These are phyloP conservation scores for Rhinocladiella similis DNA, from an alignment of 2,329 filamentous ascomycete genomes.

Conservation along the genomic window DNA sequence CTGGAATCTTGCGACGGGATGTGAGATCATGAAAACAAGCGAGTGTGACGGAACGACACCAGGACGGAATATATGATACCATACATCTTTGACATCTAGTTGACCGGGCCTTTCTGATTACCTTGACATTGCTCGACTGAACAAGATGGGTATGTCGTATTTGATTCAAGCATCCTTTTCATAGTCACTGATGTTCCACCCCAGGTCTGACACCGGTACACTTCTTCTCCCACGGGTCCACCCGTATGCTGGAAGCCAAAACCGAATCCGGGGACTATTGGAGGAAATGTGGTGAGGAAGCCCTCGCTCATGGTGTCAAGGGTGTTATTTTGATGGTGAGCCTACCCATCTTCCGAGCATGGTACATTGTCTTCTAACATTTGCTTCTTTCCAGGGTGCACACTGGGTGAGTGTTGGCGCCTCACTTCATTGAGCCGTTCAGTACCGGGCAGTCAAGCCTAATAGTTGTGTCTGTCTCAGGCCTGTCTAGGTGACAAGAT, in stretches of 20 bases:
- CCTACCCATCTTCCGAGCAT: neutral
- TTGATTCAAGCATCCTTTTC: too few species aligned
- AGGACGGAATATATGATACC: too few species aligned
- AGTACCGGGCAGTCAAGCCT: too few species aligned
- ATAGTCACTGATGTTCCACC: neutral
- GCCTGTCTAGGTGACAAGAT: constrained; percentile 57
- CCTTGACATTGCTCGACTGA: too few species aligned
- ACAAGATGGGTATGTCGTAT: too few species aligned
- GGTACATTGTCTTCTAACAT: neutral
- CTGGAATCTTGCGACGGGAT: too few species aligned
- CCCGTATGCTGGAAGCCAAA: constrained; percentile 70
- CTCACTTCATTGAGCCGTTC: constrained; percentile 48
- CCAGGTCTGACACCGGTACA: constrained; percentile 55
- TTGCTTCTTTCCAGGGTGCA: neutral
- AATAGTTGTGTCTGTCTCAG: constrained; percentile 57
- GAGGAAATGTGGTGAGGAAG: constrained; percentile 65
- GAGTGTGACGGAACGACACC: too few species aligned
- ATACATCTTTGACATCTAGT: too few species aligned
- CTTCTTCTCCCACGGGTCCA: constrained; percentile 72
- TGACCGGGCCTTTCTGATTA: too few species aligned
- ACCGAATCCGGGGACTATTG: constrained; percentile 63
- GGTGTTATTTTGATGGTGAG: constrained; percentile 65
- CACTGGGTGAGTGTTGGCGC: neutral
- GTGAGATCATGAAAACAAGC: too few species aligned
- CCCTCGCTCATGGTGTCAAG: constrained; percentile 59